Evolutionary conservation across 371 early-diverging fungal genomes (phyloP), one percentile per base, ranked within the genome.

Genomic region (Conidiobolus coronatus): DNA sequence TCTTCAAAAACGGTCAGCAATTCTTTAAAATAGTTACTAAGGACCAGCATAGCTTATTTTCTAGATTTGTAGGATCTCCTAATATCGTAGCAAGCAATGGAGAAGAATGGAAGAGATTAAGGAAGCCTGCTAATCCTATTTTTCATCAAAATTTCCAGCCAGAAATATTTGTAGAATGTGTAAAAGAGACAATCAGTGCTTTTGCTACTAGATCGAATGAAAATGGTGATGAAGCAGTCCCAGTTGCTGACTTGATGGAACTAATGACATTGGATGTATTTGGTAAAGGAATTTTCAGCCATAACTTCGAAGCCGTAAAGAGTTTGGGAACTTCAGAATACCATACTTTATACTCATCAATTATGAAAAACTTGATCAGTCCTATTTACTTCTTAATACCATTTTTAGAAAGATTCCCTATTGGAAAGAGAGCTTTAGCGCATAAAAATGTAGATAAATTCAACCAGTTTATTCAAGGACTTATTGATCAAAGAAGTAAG

Each of bases 91-190:
- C 43, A 17, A 22, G 39, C 2, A 46, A 50, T 36, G 57, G 55
- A 2, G 36, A 48, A 2, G 52, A 56, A 11, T 56, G 57, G 57
- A 56, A 51, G 41, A 37, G 49, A 9, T 55, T 56, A 12, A 50
- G 57, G 33, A 43, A 54, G 50, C 40, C 57, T 35, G 56, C 57
- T 9, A 67, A 62, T 18, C 40, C 46, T 8, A 33, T 33, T 4
- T 37, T 45, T 21, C 12, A 36, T 5, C n/a, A 38, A 15, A 6
- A 12, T 6, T 43, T 12, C 19, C 17, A 12, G 9, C n/a, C 34
- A 7, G 43, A 24, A 29, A 9, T 35, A 11, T 45, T 45, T 37
- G 46, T 29, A 29, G 29, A 29, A 29, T 29, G 29, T 9, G 9
- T 29, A 5, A 9, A 29, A 9, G 29, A 29, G 29, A 29, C 29